A percentile compares a stretch with the other conserved stretches of the same genome.
phyloP scores from a whole-genome alignment of 495 filamentous ascomycete genomes.

The Parachaetomium inaequale region DNA sequence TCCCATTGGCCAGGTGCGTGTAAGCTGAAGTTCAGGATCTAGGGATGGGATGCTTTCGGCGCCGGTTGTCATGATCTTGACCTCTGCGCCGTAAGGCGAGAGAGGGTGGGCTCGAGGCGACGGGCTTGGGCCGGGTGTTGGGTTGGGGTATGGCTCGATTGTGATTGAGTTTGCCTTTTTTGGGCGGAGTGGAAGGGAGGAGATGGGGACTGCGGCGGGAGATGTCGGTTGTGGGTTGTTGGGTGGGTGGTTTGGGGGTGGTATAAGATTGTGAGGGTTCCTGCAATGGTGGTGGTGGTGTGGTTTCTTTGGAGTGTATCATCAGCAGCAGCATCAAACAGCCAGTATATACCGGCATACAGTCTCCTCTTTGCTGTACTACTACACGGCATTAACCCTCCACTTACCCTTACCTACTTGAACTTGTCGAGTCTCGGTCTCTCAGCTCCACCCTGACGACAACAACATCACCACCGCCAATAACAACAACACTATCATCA shows the following conservation, averaged over 20 bases:
- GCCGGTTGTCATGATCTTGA: not conserved
- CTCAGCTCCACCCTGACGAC: not conserved
- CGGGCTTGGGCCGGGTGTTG: not conserved
- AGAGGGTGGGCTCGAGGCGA: too few relatives aligned
- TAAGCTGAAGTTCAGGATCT: not conserved
- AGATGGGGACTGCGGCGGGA: not conserved
- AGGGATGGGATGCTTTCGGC: not conserved
- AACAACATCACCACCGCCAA: too few relatives aligned
- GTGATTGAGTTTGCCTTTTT: not conserved
- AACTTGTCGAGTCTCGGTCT: not conserved
- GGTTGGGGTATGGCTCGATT: not conserved
- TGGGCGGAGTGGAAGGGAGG: not conserved
- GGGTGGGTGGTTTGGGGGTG: not conserved
- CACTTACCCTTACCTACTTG: not conserved
- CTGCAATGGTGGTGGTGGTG: not conserved
- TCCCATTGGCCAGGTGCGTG: not conserved
- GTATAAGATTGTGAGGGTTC: conserved; percentile 19
- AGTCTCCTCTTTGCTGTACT: not conserved
- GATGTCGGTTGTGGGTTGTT: conserved; percentile 3
- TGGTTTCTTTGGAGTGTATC: conserved; percentile 12
- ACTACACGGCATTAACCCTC: not conserved
- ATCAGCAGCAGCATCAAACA: conserved; percentile 11
- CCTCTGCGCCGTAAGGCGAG: too few relatives aligned
- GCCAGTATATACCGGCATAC: not conserved
- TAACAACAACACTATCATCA: not conserved